A percentile compares a stretch with the other conserved stretches of the same genome.
These are phyloP conservation scores for Leishmania braziliensis DNA, from an alignment of 208 protist species.

Conservation along the genomic window DNA sequence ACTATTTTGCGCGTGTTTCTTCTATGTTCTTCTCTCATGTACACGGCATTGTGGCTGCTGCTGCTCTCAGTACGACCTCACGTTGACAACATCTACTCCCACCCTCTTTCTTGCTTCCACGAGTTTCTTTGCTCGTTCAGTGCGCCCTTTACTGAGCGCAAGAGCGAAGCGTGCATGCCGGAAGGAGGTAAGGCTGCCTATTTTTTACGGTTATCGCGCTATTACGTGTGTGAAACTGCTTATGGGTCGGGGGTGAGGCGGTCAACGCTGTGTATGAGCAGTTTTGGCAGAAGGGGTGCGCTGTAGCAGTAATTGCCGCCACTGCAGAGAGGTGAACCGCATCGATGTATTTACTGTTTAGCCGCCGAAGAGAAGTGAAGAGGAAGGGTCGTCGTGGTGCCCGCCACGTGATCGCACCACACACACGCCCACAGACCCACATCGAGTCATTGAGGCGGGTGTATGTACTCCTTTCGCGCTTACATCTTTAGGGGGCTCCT, in stretches of 20 bases:
- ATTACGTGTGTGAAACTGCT: not conserved
- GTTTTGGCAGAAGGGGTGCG: not conserved
- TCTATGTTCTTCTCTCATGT: not conserved
- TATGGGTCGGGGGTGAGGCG: not conserved
- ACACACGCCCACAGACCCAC: not conserved
- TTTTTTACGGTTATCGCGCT: not conserved
- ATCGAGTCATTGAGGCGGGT: not conserved
- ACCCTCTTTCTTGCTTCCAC: not conserved
- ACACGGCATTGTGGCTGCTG: not conserved
- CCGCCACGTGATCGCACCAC: not conserved
- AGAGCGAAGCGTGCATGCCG: not conserved
- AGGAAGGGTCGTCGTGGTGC: not conserved
- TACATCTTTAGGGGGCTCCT: not conserved
- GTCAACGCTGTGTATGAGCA: not conserved
- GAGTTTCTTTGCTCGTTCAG: not conserved
- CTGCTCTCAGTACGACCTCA: not conserved
- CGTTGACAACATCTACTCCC: not conserved
- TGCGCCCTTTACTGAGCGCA: not conserved
- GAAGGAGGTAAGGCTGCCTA: not conserved
- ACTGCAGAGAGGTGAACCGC: not conserved
- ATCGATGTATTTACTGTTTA: not conserved
- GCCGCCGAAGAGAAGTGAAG: not conserved
- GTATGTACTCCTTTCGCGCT: not conserved
- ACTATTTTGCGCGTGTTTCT: not conserved
- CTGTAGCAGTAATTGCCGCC: not conserved